Evolutionary conservation across 345 rosid species (phyloP), one percentile per base, ranked within the genome.

Genomic region (Bruguiera sexangula): DNA sequence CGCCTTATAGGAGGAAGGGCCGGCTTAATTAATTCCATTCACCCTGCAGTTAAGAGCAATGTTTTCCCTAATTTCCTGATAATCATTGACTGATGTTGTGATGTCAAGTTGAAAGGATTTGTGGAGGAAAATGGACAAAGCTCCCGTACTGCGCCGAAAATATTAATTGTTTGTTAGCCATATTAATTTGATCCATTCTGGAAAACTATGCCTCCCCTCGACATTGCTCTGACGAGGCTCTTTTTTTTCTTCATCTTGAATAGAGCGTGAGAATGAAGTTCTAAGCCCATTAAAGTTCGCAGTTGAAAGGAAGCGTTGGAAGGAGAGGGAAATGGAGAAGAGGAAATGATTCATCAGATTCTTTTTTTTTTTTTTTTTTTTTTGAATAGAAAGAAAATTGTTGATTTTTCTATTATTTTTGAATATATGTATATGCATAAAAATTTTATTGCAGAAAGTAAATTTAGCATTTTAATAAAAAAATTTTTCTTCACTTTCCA

Each of bases 1-100:
- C 96, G 96, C 75, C 77, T 92, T 78, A 95, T 72, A 52, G 87
- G 99, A 66, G 96, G 93, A 75, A 90, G 84, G 77, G 72, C 76
- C 70, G 98, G 92, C 8, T 75, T 66, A 22, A 95, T 80, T 56
- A 34, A 34, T 34, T 34, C 85, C 89, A 78, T 92, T 95, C 16
- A 81, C 77, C 46, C 60, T 32, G 87, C 96, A 92, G 81, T 95
- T 95, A 60, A 85, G 85, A 71, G 86, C 89, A 77, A 92, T 88
- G 73, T 95, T 90, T 57, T 95, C 96, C 75, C 90, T 90, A 64
- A 92, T 90, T 84, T 92, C 98, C 68, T 82, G 83, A 71, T 92
- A 97, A 69, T 79, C 66, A 62, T 87, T 92, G 76, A 90, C 97
- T 24, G 98, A 92, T 56, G 98, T 88, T 48, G 97, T 87, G 69